phyloP scores from a whole-genome alignment of 176 grass and related monocot species.

The Microstegium vimineum region DNA sequence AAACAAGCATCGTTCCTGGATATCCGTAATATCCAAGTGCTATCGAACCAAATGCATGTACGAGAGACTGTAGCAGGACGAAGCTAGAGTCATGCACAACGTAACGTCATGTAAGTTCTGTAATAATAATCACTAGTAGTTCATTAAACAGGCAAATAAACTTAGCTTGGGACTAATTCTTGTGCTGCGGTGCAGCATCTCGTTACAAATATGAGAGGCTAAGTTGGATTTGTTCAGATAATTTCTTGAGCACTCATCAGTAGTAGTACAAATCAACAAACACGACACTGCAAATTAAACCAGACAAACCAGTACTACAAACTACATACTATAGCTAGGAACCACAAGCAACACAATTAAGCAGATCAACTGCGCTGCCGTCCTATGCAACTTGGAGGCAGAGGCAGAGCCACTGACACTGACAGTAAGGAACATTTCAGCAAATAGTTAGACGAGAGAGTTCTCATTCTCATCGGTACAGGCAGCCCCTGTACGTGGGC shows the following conservation, averaged over 20 bases:
- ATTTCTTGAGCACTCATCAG: constrained; percentile 1
- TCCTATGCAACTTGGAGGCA: neutral
- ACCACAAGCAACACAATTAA: neutral
- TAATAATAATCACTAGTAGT: neutral
- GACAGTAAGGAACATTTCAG: neutral
- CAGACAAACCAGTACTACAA: constrained; percentile 1
- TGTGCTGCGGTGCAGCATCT: neutral
- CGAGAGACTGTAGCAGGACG: no score
- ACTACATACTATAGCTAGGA: constrained; percentile 9
- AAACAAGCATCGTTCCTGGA: no score
- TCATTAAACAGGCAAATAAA: neutral
- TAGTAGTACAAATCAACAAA: constrained; percentile 20
- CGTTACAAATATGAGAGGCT: neutral
- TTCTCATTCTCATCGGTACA: constrained; percentile 48
- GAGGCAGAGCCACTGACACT: neutral
- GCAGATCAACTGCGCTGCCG: neutral
- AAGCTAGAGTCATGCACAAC: neutral
- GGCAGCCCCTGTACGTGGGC: constrained; percentile 70
- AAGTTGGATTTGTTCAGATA: constrained; percentile 17
- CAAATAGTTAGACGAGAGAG: neutral
- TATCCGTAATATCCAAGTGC: no score
- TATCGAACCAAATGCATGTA: no score
- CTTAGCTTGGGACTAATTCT: neutral
- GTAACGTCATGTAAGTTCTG: no score
- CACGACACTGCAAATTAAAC: neutral